Percentiles rank a stretch among this genome's conserved stretches.
Evolutionary conservation across 1,284 basidiomycete species (phyloP).

Genomic region (Lentinula novae-zelandiae): DNA sequence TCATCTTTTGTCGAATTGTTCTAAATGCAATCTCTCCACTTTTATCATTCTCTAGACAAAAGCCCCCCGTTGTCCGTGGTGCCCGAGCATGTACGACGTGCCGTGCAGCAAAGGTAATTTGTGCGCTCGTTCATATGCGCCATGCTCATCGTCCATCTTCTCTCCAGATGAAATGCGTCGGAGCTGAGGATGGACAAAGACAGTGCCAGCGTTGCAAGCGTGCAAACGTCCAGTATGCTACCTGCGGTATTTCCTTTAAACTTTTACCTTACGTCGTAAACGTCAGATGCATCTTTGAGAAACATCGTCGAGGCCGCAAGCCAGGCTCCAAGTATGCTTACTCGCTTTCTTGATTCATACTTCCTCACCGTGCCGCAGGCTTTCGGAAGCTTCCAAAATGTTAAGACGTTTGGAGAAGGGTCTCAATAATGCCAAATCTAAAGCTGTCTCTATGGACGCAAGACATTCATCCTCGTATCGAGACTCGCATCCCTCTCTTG

Average conservation of each 20-base stretch:
- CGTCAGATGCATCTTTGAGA: conserved; percentile 74
- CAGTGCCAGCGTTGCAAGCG: conserved; percentile 78
- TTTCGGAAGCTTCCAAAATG: conserved; percentile 85
- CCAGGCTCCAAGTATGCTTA: conserved; percentile 77
- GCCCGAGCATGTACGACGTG: conserved; percentile 44
- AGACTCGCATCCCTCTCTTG: conserved; percentile 14
- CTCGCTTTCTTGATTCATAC: conserved; percentile 16
- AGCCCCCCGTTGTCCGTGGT: conserved; percentile 23
- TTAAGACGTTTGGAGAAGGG: conserved; percentile 80
- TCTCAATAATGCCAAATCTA: conserved; percentile 70
- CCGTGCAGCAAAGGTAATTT: conserved; percentile 69
- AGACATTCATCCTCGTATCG: conserved; percentile 21
- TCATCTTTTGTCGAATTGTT: conserved; percentile 3
- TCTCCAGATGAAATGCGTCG: conserved; percentile 81
- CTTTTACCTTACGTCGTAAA: conserved; percentile 16
- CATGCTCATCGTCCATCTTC: conserved; percentile 16
- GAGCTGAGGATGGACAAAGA: conserved; percentile 73
- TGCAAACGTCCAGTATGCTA: conserved; percentile 63
- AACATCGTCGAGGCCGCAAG: conserved; percentile 79
- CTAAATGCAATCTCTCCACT: background rate
- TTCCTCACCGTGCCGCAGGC: conserved; percentile 35
- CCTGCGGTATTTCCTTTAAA: conserved; percentile 11
- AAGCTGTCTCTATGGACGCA: conserved; percentile 35
- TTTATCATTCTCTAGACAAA: conserved; percentile 26
- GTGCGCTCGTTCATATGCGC: conserved; percentile 11